phyloP scores from a whole-genome alignment of 2,329 filamentous ascomycete genomes.

The Penicillium fuscoglaucum region DNA sequence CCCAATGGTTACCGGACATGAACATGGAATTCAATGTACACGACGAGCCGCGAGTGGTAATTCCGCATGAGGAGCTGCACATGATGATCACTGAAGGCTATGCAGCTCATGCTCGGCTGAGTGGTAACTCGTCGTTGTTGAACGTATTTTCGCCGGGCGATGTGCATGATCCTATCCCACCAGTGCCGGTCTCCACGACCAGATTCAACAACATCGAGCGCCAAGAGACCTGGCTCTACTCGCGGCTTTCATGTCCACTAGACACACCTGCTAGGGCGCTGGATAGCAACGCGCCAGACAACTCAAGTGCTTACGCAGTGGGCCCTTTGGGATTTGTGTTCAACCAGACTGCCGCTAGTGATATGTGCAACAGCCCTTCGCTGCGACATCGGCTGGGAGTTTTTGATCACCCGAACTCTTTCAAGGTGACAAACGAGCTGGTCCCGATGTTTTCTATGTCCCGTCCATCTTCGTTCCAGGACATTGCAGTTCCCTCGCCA shows the following conservation, averaged over 20 bases:
- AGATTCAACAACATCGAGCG: constrained; percentile 11
- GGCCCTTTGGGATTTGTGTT: constrained; percentile 12
- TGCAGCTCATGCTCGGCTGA: constrained; percentile 11
- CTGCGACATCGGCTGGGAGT: constrained; percentile 11
- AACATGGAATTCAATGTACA: constrained; percentile 87
- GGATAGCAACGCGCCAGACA: constrained; percentile 3
- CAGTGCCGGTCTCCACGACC: not conserved
- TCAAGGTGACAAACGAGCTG: constrained; percentile 14
- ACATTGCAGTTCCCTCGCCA: constrained; percentile 17
- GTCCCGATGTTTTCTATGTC: constrained; percentile 17
- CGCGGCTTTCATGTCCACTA: constrained; percentile 14
- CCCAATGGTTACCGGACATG: constrained; percentile 77
- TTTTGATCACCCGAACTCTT: constrained; percentile 13
- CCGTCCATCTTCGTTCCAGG: constrained; percentile 16
- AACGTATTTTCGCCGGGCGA: not conserved
- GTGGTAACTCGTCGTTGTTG: not conserved
- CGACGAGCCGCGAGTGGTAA: constrained; percentile 78
- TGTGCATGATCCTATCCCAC: not conserved
- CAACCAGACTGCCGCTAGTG: constrained; percentile 13
- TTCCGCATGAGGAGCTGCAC: constrained; percentile 71
- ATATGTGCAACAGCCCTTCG: constrained; percentile 15
- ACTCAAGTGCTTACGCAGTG: not conserved
- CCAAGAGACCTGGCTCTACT: constrained; percentile 19
- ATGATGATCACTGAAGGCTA: constrained; percentile 56
- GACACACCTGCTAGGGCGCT: constrained; percentile 14